A percentile compares a stretch with the other conserved stretches of the same genome.
phyloP scores from a whole-genome alignment of 2,329 filamentous ascomycete genomes.

The Curvularia verruculosa region DNA sequence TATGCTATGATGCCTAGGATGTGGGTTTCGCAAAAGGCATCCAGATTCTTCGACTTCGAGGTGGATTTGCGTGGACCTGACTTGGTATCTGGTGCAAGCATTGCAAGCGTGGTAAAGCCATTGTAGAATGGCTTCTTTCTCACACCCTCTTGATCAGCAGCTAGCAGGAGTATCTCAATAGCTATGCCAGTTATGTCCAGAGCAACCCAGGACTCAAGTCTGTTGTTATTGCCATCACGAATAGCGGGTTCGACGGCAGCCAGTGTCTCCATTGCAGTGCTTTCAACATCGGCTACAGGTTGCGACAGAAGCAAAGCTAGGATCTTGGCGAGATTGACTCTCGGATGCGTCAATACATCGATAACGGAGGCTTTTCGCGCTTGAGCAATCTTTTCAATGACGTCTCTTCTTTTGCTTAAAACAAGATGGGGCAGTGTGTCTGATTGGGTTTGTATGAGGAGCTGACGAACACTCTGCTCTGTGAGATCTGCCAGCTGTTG shows the following conservation, averaged over 20 bases:
- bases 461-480: conserved; percentile 73
- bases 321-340: conserved; percentile 63
- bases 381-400: conserved; percentile 80
- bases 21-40: conserved; percentile 79
- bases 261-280: conserved; percentile 71
- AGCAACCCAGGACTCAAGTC: conserved; percentile 72
- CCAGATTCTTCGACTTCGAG: conserved; percentile 64
- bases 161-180: conserved; percentile 80
- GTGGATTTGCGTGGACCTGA: conserved; percentile 52
- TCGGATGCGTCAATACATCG: conserved; percentile 65
- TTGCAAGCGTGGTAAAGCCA: conserved; percentile 55
- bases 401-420: conserved; percentile 74
- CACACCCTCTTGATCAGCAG: conserved; percentile 69
- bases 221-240: conserved; percentile 59
- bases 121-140: conserved; percentile 59
- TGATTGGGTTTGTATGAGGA: conserved; percentile 76
- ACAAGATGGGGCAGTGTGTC: conserved; percentile 88
- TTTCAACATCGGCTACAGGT: conserved; percentile 68
- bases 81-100: conserved; percentile 55
- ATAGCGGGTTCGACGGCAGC: conserved; percentile 74
- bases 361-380: conserved; percentile 65
- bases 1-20: conserved; percentile 85
- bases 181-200: conserved; percentile 77
- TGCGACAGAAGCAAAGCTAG: conserved; percentile 65
- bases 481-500: conserved; percentile 81